Evolutionary conservation across 192 early-diverging fungal genomes (phyloP), one percentile per base, ranked within the genome.

Genomic region (Kappamyces sp.): DNA sequence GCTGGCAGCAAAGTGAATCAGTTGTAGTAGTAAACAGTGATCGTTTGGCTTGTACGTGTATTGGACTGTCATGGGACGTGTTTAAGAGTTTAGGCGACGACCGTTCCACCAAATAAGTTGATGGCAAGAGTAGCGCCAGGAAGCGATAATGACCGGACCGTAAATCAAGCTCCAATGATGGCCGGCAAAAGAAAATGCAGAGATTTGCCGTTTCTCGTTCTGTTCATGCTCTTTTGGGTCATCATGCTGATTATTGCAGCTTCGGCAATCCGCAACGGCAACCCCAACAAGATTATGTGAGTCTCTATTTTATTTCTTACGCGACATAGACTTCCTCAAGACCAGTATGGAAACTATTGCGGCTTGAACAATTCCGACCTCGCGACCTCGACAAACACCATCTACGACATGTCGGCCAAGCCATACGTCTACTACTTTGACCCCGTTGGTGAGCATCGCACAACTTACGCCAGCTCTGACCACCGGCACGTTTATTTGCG

Each of bases 351-450:
- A 30, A 61, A 61, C 49, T 61, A 61, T 55, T 61, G 60, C 37
- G 60, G 60, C 29, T 8, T 51, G 9, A 52, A 61, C 42, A 48
- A 52, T 34, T 47, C 60, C 14, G 29, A 40, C n/a, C 11, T n/a
- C 7, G 11, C 47, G 3, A 41, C 34, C n/a, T 35, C 31, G 8
- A 54, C 40, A 1, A n/a, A 35, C 4, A 22, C 39, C 31, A 30
- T 31, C n/a, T 58, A 29, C 37, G 39, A 63, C 39, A 41, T 57
- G 49, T 52, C 62, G 5, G 9, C 45, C 15, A 43, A 47, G n/a
- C 52, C 52, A 51, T 63, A 63, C 39, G 32, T 63, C 39, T 63
- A 63, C 36, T 63, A 49, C 36, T 63, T 63, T 47, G 52, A 63
- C 49, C 60, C 60, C 3, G 31, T 40, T 6, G 49, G 48, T 47